These are phyloP conservation scores for Trichoderma cornu-damae DNA, from an alignment of 2,329 filamentous ascomycete genomes.

Conservation along the genomic window DNA sequence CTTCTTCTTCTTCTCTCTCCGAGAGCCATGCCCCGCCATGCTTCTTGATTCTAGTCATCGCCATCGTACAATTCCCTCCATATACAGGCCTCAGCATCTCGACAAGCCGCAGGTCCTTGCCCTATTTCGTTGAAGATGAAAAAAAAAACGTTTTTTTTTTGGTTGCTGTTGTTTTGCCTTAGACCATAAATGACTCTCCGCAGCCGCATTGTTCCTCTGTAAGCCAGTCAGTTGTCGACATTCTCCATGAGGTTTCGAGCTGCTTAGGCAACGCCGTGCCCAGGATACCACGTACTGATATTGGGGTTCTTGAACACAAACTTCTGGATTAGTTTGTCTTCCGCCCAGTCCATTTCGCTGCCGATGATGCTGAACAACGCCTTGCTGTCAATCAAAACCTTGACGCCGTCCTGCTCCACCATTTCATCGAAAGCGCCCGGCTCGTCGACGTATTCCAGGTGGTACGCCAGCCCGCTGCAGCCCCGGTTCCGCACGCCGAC, in stretches of 20 bases:
- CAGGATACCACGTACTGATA: constrained; percentile 69
- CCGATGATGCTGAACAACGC: constrained; percentile 97
- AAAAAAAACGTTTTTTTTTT: too few relatives aligned
- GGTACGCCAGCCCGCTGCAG: constrained; percentile 88
- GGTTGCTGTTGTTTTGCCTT: too few relatives aligned
- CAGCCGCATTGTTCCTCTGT: constrained; percentile 93
- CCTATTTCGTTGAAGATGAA: neutral
- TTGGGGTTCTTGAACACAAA: constrained; percentile 98
- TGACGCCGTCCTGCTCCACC: constrained; percentile 93
- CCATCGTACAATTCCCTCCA: constrained; percentile 5
- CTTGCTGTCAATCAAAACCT: constrained; percentile 94
- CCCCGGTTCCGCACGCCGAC: constrained; percentile 92
- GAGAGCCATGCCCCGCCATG: neutral
- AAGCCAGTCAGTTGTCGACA: constrained; percentile 28
- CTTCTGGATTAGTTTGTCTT: constrained; percentile 86
- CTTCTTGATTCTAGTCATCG: neutral
- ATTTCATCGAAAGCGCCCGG: constrained; percentile 82
- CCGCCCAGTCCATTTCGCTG: constrained; percentile 98
- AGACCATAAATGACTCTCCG: constrained; percentile 92
- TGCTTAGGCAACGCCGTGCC: neutral
- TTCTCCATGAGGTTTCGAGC: constrained; percentile 16
- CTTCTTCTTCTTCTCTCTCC: too few relatives aligned
- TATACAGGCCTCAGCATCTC: neutral
- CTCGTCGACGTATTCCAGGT: constrained; percentile 93
- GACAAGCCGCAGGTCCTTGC: neutral